Base-by-base conservation (phyloP, 1,284 basidiomycete species). In the Hypsizygus ulmarius region DNA sequence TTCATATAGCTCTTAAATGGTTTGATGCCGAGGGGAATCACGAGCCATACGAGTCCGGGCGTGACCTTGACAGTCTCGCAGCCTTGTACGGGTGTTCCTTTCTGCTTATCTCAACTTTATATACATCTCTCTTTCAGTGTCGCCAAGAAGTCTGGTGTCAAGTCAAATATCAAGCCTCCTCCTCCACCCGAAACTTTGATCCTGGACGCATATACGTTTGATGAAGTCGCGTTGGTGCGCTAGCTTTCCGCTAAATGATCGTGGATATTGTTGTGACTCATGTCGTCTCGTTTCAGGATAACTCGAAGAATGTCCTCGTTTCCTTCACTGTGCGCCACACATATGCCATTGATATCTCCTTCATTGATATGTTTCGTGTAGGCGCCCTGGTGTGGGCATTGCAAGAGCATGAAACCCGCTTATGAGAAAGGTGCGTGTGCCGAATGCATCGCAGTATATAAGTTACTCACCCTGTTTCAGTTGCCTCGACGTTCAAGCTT, bases 351-450 rank as follows among this genome's bases (percentile, higher is more conserved):
- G 35, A 42, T 48, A 30, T 37, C 45, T 39, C 11, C 28, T 43
- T 10, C 30, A 39, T 39, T 39, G 41, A 45, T 40, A 43, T 41
- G 37, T 33, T 50, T 39, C 50, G n/a, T 27, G 53, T 25, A 82
- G 77, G 84, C 87, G 28, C 87, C 87, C 21, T 90, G 90, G 90
- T 93, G 92, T 55, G 88, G 88, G 36, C 88, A 91, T 70, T 93
- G 90, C 77, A 92, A 93, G 74, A 80, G 62, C 57, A 68, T 97
- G 67, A 95, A 97, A 70, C 93, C 93, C 10, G 75, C 79, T 16
- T 95, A 91, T 65, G 93, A 95, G 63, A 78, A 88, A 65, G 79
- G 72, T 71, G 51, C 35, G 57, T 47, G 21, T 39, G 11, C 18
- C 11, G 12, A 18, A 15, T 33, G n/a, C 47, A 70, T 74, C 38